Evolutionary conservation across 2,329 filamentous ascomycete species (phyloP).

Genomic region (Phialophora verrucosa): DNA sequence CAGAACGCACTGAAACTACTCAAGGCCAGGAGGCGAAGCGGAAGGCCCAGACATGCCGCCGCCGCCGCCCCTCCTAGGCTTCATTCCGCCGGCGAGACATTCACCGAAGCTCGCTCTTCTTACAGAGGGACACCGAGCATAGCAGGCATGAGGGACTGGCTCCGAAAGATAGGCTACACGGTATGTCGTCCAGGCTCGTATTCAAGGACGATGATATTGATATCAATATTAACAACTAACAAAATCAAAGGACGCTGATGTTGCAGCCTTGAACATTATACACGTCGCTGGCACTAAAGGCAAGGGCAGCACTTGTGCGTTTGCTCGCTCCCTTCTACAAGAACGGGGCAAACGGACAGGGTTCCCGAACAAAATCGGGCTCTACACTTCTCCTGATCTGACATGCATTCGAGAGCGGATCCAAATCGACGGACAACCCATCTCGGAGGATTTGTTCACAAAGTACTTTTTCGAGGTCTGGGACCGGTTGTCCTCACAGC

Average conservation of each 20-base stretch:
- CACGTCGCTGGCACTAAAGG: conserved; percentile 1
- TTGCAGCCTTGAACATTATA: conserved; percentile 2
- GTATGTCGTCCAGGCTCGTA: not conserved
- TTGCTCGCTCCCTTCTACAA: not conserved
- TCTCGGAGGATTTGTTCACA: not conserved
- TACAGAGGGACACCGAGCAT: not conserved
- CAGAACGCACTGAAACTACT: not conserved
- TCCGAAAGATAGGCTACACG: not conserved
- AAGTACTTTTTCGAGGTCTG: conserved; percentile 7
- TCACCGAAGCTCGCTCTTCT: not conserved
- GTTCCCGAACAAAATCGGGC: not conserved
- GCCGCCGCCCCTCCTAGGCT: not conserved
- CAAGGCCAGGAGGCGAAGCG: not conserved
- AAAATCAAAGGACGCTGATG: not conserved
- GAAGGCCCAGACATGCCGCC: not conserved
- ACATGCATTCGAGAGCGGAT: conserved; percentile 2
- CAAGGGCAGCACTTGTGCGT: conserved; percentile 1
- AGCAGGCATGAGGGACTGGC: not conserved
- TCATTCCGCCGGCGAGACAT: not conserved
- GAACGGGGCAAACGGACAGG: not conserved
- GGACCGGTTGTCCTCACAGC: not conserved
- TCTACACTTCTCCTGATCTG: conserved; percentile 2
- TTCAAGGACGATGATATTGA: not conserved
- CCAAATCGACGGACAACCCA: not conserved
- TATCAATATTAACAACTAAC: not conserved